Percentiles rank a stretch among this genome's conserved stretches.
Conservation (phyloP, 805 yeast species). For the Metschnikowia colocasiae region DNA sequence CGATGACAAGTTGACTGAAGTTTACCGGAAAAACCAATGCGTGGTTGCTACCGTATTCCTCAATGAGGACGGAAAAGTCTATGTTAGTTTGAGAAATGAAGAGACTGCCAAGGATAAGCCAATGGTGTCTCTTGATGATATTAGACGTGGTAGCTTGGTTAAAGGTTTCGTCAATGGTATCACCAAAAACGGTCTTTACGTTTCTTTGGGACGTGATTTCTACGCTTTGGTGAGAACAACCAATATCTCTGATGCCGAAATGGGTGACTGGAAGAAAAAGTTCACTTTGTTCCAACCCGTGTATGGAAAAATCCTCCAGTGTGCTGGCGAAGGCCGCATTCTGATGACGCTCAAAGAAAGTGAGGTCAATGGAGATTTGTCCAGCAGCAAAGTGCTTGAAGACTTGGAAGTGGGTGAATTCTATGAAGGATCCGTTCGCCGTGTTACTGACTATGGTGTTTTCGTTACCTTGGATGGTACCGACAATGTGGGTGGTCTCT, state of each 20-base stretch:
- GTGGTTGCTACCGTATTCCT: slow-evolving; percentile 54
- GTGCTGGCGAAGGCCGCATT: slow-evolving; percentile 60
- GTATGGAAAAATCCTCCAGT: slow-evolving; percentile 63
- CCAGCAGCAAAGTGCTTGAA: slow-evolving; percentile 54
- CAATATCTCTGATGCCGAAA: slow-evolving; percentile 74
- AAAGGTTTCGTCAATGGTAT: slow-evolving; percentile 78
- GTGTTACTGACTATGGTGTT: slow-evolving; percentile 85
- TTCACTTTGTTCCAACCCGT: slow-evolving; percentile 71
- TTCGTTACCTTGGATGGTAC: slow-evolving; percentile 79
- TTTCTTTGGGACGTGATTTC: slow-evolving; percentile 65
- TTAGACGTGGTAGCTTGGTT: slow-evolving; percentile 67
- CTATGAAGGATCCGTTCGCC: slow-evolving; percentile 72
- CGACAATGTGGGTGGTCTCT: slow-evolving; percentile 73
- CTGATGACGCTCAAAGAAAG: slow-evolving; percentile 77
- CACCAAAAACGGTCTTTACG: slow-evolving; percentile 72
- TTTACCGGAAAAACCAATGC: slow-evolving; percentile 49
- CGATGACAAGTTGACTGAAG: slow-evolving; percentile 47
- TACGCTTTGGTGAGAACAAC: slow-evolving; percentile 78
- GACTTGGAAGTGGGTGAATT: slow-evolving; percentile 69
- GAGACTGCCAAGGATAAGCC: slow-evolving; percentile 47
- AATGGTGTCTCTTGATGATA: slow-evolving; percentile 47
- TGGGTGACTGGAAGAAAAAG: slow-evolving; percentile 84
- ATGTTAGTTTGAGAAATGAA: slow-evolving; percentile 58
- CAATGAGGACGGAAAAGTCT: slow-evolving; percentile 49
- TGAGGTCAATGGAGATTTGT: slow-evolving; percentile 68